Conservation (phyloP, 768 basidiomycete genomes). For the Suillus subaureus region DNA sequence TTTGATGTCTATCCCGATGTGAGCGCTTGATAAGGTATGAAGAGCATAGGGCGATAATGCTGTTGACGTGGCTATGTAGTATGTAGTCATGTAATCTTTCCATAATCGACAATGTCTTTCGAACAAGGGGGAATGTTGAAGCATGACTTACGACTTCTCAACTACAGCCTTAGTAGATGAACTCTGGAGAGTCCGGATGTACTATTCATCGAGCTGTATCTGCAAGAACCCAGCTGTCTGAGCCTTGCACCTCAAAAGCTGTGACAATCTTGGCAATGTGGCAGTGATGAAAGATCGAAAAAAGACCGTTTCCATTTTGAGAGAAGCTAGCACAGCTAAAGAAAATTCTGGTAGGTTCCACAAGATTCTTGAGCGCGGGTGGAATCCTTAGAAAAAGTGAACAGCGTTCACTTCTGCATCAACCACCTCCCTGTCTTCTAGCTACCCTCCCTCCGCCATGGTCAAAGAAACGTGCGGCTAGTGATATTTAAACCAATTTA, state of each 20-base stretch:
- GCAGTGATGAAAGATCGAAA: slow-evolving; percentile 6
- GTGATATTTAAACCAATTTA: slow-evolving; percentile 14
- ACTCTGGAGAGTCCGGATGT: neutral
- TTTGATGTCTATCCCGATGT: slow-evolving; percentile 93
- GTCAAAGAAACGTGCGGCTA: slow-evolving; percentile 67
- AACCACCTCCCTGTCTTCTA: slow-evolving; percentile 14
- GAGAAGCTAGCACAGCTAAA: slow-evolving; percentile 1
- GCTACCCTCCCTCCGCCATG: slow-evolving; percentile 41
- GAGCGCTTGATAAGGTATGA: slow-evolving; percentile 26
- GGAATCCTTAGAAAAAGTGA: slow-evolving; percentile 21
- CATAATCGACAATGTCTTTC: neutral
- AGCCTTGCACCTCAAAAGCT: neutral
- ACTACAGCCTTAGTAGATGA: neutral
- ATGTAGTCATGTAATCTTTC: too few relatives aligned
- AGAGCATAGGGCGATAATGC: neutral
- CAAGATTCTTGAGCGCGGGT: slow-evolving; percentile 28
- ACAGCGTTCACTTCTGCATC: slow-evolving; percentile 17
- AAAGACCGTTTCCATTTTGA: slow-evolving; percentile 3
- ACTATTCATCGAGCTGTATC: neutral
- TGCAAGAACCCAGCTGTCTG: neutral
- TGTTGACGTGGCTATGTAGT: neutral
- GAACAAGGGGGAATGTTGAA: neutral
- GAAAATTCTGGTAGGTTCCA: slow-evolving; percentile 41
- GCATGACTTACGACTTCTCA: neutral
- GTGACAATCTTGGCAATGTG: neutral